These are phyloP conservation scores for Calocybe indica DNA, from an alignment of 768 basidiomycete genomes.

Conservation along the genomic window DNA sequence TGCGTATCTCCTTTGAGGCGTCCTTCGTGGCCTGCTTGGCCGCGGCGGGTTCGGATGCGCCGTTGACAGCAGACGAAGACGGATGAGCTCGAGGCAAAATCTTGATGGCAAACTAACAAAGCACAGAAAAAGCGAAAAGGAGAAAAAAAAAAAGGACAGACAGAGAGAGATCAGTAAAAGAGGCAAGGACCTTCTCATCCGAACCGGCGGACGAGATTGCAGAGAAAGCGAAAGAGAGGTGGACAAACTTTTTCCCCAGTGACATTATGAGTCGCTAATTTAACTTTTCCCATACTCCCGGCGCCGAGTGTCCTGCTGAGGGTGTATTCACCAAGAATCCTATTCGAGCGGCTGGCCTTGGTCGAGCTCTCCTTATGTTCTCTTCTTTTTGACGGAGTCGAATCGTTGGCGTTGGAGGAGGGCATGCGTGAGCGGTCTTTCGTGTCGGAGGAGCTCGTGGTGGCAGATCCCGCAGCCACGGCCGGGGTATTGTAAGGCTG, in stretches of 20 bases:
- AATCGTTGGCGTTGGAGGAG: conserved; percentile 11
- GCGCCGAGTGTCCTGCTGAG: conserved; percentile 96
- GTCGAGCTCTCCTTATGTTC: conserved; percentile 22
- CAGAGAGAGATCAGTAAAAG: background rate
- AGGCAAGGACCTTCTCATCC: background rate
- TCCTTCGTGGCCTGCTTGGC: conserved; percentile 85
- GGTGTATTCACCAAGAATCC: conserved; percentile 90
- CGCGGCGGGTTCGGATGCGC: conserved; percentile 36
- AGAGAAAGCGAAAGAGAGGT: conserved; percentile 7
- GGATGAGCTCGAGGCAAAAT: conserved; percentile 88
- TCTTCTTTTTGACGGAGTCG: conserved; percentile 22
- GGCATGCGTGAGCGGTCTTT: conserved; percentile 24
- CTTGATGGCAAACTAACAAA: conserved; percentile 88
- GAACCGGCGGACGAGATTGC: background rate
- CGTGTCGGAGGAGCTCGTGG: conserved; percentile 25
- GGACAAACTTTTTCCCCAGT: conserved; percentile 86
- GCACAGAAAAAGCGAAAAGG: background rate
- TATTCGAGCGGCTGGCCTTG: conserved; percentile 32
- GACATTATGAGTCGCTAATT: conserved; percentile 83
- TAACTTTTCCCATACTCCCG: conserved; percentile 99
- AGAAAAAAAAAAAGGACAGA: background rate
- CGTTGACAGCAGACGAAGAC: conserved; percentile 41
- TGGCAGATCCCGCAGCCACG: conserved; percentile 9
- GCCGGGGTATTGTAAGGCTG: conserved; percentile 33
- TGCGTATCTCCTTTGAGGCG: conserved; percentile 93